Base-by-base conservation (phyloP, 306 rosid species). In the Castanea mollissima region DNA sequence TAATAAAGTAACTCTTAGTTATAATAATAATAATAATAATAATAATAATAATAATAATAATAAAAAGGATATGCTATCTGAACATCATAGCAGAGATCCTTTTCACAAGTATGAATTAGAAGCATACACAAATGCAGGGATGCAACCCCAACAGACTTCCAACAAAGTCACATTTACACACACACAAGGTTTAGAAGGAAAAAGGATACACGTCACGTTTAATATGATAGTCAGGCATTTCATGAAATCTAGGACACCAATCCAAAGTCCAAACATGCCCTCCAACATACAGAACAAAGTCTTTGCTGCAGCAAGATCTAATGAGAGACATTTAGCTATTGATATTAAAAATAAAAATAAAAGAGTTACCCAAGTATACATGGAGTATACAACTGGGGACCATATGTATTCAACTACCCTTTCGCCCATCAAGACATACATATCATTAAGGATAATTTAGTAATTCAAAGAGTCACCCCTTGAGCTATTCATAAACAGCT, bases 231-330 rank as follows among this genome's bases (percentile, higher is more conserved):
- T 88, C 91, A 14, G 86, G 80, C 34, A 68, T 85, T 83, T 77
- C 85, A 68, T 85, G 87, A 71, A 88, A 82, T 86, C 73, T 86
- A 72, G 98, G 98, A 84, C 98, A 95, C 99, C 98, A 95, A 83
- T 95, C 94, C 83, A 95, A 73, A 21, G 97, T 93, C 98, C 97
- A 95, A 76, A 93, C 91, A 31, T 89, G 76, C 65, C 99, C 98
- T 79, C 99, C 97, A 83, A 83, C 97, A 87, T 90, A 74, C 93
- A 95, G 79, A 81, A 87, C 88, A 88, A 87, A 92, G 83, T 95
- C 95, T 83, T 86, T 92, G 89, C 88, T 49, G 74, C 80, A 85
- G 81, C 79, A 81, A 75, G 58, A 81, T 32, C 54, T 49, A 15
- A 75, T 20, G 64, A 16, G 70, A 80, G 74, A 82, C 32, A 57